Evolutionary conservation across 2,329 filamentous ascomycete species (phyloP), one percentile per base, ranked within the genome.

Genomic region (Tolypocladium amazonense): DNA sequence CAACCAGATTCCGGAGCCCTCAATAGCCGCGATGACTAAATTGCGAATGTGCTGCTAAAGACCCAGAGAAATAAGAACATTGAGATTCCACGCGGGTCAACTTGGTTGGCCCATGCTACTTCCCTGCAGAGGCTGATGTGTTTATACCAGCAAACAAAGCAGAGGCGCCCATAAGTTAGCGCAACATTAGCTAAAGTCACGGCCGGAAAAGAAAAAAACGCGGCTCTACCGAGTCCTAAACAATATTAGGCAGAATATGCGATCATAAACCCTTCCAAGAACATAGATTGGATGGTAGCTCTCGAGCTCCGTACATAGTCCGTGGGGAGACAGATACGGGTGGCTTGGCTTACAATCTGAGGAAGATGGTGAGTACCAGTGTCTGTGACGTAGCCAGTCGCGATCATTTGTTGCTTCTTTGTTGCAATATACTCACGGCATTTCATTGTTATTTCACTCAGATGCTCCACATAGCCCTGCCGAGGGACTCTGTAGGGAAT

Each of bases 321-420:
- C 88, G 82, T 65, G 89, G 86, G 0, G 81, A 80, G 52, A 89
- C 82, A 64, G 90, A 90, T 61, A 86, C 82, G 1, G 88, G 87
- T 87, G 65, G 87, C 85, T 23, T 50, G 23, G 45, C 18, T 50
- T 1, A 27, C 23, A 18, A 27, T 27, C 14, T 27, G 45, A 18
- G 45, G 45, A 50, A 50, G 45, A 50, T 18, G 45, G 23, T 27
- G 23, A 50, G 23, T 12, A 27, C 18, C 3, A 27, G 25, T 27
- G 45, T 84, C 76, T 60, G 83, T 70, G 56, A 83, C 76, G 4
- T 78, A 84, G 80, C 63, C 79, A 79, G 37, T 77, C 72, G 39
- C 25, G 25, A 15, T 20, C 1, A 20, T 9, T 30, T 6, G 18
- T 9, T 18, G 12, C 15, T 3, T n/a, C 2, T 4, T 50, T 20